Conservation (phyloP, 2,329 filamentous ascomycete species). For the Phaeosphaeriaceae sp. region DNA sequence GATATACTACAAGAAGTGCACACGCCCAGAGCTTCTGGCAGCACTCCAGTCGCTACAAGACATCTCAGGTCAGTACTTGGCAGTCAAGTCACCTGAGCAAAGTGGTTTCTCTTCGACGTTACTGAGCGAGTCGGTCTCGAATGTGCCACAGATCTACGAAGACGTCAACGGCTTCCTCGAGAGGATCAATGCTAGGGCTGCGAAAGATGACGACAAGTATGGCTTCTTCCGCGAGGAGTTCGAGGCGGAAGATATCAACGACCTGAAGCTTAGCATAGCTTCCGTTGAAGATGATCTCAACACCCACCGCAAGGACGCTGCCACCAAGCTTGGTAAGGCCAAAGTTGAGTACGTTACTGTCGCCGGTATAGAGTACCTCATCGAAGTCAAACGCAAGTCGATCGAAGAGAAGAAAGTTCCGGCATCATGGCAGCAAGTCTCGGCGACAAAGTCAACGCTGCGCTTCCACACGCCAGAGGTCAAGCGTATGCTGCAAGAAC, state of each 20-base stretch:
- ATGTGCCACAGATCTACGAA: constrained; percentile 77
- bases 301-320: constrained; percentile 74
- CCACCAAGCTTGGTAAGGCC: constrained; percentile 73
- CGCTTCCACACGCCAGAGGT: constrained; percentile 96
- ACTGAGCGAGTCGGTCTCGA: constrained; percentile 73
- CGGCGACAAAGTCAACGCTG: constrained; percentile 88
- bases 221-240: constrained; percentile 86
- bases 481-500: constrained; percentile 79
- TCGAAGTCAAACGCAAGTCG: constrained; percentile 81
- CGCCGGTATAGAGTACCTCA: constrained; percentile 90
- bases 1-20: constrained; percentile 97
- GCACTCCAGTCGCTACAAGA: constrained; percentile 85
- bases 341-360: constrained; percentile 82
- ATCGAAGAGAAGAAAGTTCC: constrained; percentile 81
- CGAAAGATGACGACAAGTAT: constrained; percentile 89
- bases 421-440: constrained; percentile 93
- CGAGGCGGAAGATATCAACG: constrained; percentile 87
- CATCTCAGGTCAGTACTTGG: constrained; percentile 77
- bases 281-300: constrained; percentile 89
- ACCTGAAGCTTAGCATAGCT: constrained; percentile 93
- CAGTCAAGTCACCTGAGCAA: constrained; percentile 69
- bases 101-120: constrained; percentile 75
- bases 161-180: constrained; percentile 79
- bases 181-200: constrained; percentile 83
- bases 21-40: constrained; percentile 82